Evolutionary conservation across 2,329 filamentous ascomycete species (phyloP), one percentile per base, ranked within the genome.

Genomic region (Keithomyces neogunnii): DNA sequence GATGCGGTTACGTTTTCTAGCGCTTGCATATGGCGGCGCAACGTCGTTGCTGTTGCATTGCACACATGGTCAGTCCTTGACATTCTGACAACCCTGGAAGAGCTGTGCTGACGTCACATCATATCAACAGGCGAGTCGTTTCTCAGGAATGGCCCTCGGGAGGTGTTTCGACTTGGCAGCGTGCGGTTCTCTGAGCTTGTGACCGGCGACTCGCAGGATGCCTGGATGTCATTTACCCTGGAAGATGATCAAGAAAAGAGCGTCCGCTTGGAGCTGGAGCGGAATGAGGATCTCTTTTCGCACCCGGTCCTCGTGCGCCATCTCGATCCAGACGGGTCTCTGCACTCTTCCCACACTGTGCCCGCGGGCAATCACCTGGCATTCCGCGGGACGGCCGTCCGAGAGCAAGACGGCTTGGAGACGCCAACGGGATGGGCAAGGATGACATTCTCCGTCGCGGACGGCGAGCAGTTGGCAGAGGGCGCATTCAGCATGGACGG

Each of bases 401-500:
- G 43, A 8, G 32, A 36, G 38, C 32, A 29, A 29, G 19, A 45
- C 2, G 32, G 31, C 8, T 3, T 28, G 11, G 40, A 44, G 28
- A 44, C 40, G 30, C 35, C 7, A 19, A 13, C 48, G 19, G 45
- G 55, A 10, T 56, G 54, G 54, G 52, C 52, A 11, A 49, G 54
- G 13, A 43, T 57, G 26, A 44, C 54, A 9, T 10, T 55, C 30
- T 51, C 50, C 9, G 28, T 46, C 4, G 38, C 42, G 19, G 33
- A 50, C 10, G 52, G 49, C 5, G 43, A 43, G 13, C 50, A 49
- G 32, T 43, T 57, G 0, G 19, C 52, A 4, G 49, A 56, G 30
- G 56, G 56, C 2, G 56, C 56, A 4, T 57, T 56, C 29, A 52
- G 43, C 32, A 11, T 55, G 2, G 40, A 55, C 33, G 56, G 53